Evolutionary conservation across 768 basidiomycete genomes (phyloP).

Genomic region (Gloeophyllum trabeum): DNA sequence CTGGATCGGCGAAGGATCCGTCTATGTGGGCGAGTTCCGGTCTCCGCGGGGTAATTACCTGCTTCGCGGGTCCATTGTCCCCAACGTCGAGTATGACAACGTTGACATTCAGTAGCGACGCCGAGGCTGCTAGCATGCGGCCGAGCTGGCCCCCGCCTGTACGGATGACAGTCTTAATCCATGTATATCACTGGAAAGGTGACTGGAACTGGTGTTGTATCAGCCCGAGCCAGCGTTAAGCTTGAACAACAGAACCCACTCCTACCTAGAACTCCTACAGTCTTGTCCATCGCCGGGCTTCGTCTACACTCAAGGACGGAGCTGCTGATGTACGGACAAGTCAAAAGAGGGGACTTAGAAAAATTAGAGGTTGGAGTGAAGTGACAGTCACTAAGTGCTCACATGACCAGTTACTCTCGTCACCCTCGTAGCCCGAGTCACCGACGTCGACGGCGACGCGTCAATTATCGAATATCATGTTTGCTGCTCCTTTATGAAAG

Average conservation of each 20-base stretch:
- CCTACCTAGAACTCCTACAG: slow-evolving; percentile 26
- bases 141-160: slow-evolving; percentile 96
- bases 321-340: too few relatives aligned
- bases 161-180: slow-evolving; percentile 1
- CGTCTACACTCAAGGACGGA: too few relatives aligned
- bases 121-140: slow-evolving; percentile 89
- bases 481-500: too few relatives aligned
- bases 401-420: slow-evolving; percentile 23
- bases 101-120: slow-evolving; percentile 77
- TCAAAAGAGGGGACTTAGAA: too few relatives aligned
- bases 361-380: too few relatives aligned
- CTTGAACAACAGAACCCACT: slow-evolving; percentile 20
- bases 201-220: too few relatives aligned
- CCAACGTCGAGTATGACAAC: slow-evolving; percentile 81
- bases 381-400: too few relatives aligned
- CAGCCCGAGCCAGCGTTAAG: too few relatives aligned
- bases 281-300: slow-evolving; percentile 12
- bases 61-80: slow-evolving; percentile 79
- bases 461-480: too few relatives aligned
- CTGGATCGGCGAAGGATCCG: slow-evolving; percentile 77
- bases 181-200: too few relatives aligned
- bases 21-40: slow-evolving; percentile 69
- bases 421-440: slow-evolving; percentile 3
- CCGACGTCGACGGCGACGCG: background rate
- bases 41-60: slow-evolving; percentile 49